Conservation (phyloP, 495 filamentous ascomycete species). For the Endocarpon pusillum region DNA sequence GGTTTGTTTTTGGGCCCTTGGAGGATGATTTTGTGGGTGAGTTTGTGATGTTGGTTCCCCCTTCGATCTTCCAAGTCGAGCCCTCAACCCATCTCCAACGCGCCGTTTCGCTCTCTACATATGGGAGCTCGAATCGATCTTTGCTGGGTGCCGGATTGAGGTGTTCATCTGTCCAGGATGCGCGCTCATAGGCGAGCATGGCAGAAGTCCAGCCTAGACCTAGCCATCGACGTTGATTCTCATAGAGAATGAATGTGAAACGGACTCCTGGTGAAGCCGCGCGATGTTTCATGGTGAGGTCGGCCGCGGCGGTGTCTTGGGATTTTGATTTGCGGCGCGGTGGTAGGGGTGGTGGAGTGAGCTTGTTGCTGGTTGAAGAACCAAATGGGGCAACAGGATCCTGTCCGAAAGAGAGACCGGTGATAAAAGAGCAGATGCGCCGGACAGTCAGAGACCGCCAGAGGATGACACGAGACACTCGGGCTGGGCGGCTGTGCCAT, state of each 20-base stretch:
- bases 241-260: slow-evolving; percentile 90
- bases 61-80: slow-evolving; percentile 78
- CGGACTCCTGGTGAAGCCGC: slow-evolving; percentile 56
- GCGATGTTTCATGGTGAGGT: slow-evolving; percentile 33
- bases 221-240: slow-evolving; percentile 93
- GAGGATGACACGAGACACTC: slow-evolving; percentile 70
- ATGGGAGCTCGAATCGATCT: slow-evolving; percentile 71
- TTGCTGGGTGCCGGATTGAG: slow-evolving; percentile 61
- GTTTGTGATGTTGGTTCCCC: slow-evolving; percentile 29
- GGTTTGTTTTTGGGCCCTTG: slow-evolving; percentile 22
- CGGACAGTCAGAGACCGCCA: slow-evolving; percentile 75
- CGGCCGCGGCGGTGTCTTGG: slow-evolving; percentile 26
- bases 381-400: slow-evolving; percentile 10
- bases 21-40: slow-evolving; percentile 17
- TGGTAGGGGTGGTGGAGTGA: slow-evolving; percentile 10
- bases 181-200: slow-evolving; percentile 73
- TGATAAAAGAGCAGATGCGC: slow-evolving; percentile 44
- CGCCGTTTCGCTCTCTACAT: slow-evolving; percentile 64
- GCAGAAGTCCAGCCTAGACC: slow-evolving; percentile 90
- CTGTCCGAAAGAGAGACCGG: slow-evolving; percentile 55
- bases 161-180: slow-evolving; percentile 91
- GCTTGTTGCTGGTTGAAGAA: slow-evolving; percentile 5
- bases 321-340: slow-evolving; percentile 12
- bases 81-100: slow-evolving; percentile 80
- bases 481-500: slow-evolving; percentile 78